These are phyloP conservation scores for Penicillium salamii DNA, from an alignment of 495 filamentous ascomycete species.

Conservation along the genomic window DNA sequence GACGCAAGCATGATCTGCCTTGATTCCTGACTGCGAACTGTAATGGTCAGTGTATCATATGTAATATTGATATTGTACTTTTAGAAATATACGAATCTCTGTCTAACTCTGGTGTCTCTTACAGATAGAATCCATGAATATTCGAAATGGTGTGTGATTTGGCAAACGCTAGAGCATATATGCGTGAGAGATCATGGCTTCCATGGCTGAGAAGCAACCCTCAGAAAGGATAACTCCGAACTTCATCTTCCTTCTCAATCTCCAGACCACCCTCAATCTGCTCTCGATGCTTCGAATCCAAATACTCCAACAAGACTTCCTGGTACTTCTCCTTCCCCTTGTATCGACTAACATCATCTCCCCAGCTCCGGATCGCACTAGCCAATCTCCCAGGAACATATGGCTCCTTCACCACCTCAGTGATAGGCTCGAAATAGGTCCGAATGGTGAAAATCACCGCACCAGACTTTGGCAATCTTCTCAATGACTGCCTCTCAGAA, in stretches of 20 bases:
- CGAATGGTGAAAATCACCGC: conserved; percentile 79
- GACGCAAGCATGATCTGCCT: background rate
- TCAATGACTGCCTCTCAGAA: conserved; percentile 73
- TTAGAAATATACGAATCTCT: background rate
- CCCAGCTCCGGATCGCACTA: conserved; percentile 78
- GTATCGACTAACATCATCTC: conserved; percentile 77
- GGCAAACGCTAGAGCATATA: too few relatives aligned
- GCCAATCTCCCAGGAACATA: conserved; percentile 72
- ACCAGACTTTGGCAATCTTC: conserved; percentile 69
- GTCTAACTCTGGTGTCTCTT: too few relatives aligned
- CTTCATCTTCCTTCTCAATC: conserved; percentile 57
- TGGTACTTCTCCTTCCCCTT: conserved; percentile 80
- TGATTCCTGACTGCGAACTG: too few relatives aligned
- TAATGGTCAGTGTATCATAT: background rate
- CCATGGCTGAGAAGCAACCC: background rate
- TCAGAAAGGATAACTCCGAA: conserved; percentile 48
- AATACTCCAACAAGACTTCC: conserved; percentile 76
- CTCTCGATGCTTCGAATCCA: conserved; percentile 76
- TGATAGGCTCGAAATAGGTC: conserved; percentile 74
- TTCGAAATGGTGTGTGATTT: too few relatives aligned
- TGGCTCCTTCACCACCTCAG: conserved; percentile 61
- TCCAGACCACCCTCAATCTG: conserved; percentile 67
- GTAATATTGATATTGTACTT: background rate
- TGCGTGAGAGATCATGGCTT: too few relatives aligned
- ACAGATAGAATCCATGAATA: too few relatives aligned